A percentile compares a stretch with the other conserved stretches of the same genome.
Conservation (phyloP, 1,284 basidiomycete species). For the Puccinia polysora region DNA sequence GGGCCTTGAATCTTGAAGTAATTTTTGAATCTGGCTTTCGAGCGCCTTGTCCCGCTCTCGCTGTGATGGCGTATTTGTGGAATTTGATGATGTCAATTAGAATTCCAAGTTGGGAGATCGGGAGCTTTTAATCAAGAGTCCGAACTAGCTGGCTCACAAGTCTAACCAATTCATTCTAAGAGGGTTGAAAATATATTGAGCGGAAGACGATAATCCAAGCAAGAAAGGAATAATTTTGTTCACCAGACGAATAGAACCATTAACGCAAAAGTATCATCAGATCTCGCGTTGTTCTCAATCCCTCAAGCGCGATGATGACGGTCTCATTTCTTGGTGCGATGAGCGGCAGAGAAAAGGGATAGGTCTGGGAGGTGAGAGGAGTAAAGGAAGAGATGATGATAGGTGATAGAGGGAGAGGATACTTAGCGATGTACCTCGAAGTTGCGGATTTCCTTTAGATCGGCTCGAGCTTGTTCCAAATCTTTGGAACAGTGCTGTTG, state of each 20-base stretch:
- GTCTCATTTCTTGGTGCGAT: too few relatives aligned
- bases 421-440: constrained; percentile 1
- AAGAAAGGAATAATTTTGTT: too few relatives aligned
- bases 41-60: constrained; percentile 43
- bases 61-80: constrained; percentile 15
- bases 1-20: constrained; percentile 43
- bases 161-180: constrained; percentile 29
- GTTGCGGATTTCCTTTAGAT: constrained; percentile 37
- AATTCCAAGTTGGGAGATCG: too few relatives aligned
- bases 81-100: too few relatives aligned
- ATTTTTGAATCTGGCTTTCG: constrained; percentile 42
- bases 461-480: constrained; percentile 23
- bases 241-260: too few relatives aligned
- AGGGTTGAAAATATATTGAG: not conserved
- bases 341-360: too few relatives aligned
- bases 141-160: constrained; percentile 29
- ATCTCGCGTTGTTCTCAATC: too few relatives aligned
- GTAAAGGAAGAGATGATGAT: not conserved
- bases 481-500: constrained; percentile 28
- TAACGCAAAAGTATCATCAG: too few relatives aligned
- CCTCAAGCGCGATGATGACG: too few relatives aligned
- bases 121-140: too few relatives aligned
- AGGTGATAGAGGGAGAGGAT: not conserved
- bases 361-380: not conserved
- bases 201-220: not conserved